Evolutionary conservation across 306 rosid species (phyloP).

Genomic region (Rosa chinensis): DNA sequence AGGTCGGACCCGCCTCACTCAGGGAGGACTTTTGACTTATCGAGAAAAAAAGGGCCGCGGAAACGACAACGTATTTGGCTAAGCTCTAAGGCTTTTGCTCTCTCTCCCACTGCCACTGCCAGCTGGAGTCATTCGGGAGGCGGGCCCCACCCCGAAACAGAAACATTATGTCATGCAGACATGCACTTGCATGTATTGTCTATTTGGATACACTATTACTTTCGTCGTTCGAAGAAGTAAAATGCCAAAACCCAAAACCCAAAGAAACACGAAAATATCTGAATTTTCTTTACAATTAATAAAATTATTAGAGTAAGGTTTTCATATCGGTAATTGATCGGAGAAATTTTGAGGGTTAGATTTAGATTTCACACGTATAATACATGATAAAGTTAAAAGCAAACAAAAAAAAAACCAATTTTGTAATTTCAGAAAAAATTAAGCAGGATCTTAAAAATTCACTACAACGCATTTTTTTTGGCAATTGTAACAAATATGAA

Average conservation of each 20-base stretch:
- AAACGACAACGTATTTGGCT: constrained; percentile 17
- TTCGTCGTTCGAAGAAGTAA: background rate
- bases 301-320: no score
- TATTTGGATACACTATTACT: background rate
- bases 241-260: background rate
- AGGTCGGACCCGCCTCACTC: background rate
- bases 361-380: no score
- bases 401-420: no score
- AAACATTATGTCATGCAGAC: constrained; percentile 27
- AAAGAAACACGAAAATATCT: background rate
- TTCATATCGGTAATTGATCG: no score
- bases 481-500: no score
- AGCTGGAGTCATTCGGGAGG: constrained; percentile 16
- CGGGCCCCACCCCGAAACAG: constrained; percentile 18
- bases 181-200: constrained; percentile 1
- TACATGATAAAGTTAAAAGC: no score
- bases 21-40: no score
- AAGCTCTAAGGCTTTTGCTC: constrained; percentile 9
- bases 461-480: no score
- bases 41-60: no score
- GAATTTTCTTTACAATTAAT: background rate
- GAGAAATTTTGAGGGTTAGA: no score
- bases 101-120: background rate
- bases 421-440: no score
- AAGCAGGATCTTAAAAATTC: no score